Evolutionary conservation across 768 basidiomycete genomes (phyloP).

Genomic region (Xerocomus spinulosus): DNA sequence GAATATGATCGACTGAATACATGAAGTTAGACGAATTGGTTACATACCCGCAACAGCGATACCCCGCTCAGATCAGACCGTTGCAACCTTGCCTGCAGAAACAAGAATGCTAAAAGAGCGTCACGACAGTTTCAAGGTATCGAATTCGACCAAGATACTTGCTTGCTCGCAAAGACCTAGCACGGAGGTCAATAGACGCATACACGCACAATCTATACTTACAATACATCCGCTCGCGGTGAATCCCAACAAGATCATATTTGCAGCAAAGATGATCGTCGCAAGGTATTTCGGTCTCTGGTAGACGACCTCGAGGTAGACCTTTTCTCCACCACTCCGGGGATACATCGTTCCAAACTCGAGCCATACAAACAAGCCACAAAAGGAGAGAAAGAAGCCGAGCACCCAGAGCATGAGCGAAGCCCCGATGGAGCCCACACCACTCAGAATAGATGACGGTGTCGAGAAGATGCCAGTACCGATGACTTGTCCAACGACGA

Average conservation of each 20-base stretch:
- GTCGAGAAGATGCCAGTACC: slow-evolving; percentile 61
- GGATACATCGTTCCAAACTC: slow-evolving; percentile 63
- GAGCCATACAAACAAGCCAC: slow-evolving; percentile 58
- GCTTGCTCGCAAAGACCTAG: slow-evolving; percentile 36
- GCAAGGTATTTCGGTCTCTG: slow-evolving; percentile 42
- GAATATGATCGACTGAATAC: too few relatives aligned
- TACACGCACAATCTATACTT: slow-evolving; percentile 13
- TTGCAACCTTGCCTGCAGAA: slow-evolving; percentile 36
- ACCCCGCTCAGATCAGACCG: slow-evolving; percentile 50
- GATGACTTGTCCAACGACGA: slow-evolving; percentile 53
- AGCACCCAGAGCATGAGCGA: slow-evolving; percentile 62
- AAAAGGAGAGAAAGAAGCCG: slow-evolving; percentile 53
- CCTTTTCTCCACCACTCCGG: slow-evolving; percentile 58
- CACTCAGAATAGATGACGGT: slow-evolving; percentile 51
- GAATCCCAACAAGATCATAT: slow-evolving; percentile 42
- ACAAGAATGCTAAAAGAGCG: slow-evolving; percentile 42
- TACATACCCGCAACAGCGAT: slow-evolving; percentile 39
- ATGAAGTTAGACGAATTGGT: not conserved
- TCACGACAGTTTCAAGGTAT: not conserved
- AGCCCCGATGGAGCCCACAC: slow-evolving; percentile 55
- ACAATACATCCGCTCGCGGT: slow-evolving; percentile 47
- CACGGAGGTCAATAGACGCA: not conserved
- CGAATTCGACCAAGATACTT: not conserved
- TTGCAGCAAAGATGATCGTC: slow-evolving; percentile 45
- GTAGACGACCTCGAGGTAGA: slow-evolving; percentile 56